Evolutionary conservation across 371 early-diverging fungal genomes (phyloP).

Genomic region (Lichtheimia ornata): DNA sequence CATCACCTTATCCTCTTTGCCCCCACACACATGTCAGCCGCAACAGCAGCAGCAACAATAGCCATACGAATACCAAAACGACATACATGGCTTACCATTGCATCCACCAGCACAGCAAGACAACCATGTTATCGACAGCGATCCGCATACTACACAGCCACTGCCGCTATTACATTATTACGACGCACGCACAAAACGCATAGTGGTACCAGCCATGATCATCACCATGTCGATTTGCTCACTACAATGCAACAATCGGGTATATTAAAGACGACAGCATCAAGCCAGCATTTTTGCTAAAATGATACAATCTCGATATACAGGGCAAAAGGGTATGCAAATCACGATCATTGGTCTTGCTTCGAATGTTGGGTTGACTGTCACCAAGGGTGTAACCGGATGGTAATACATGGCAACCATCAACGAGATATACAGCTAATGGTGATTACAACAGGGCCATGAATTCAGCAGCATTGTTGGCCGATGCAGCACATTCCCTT

Average conservation of each 20-base stretch:
- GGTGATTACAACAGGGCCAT: constrained; percentile 47
- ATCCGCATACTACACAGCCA: background rate
- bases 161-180: background rate
- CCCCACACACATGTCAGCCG: background rate
- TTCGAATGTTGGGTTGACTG: constrained; percentile 64
- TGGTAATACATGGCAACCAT: constrained; percentile 25
- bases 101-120: background rate
- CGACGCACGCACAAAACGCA: background rate
- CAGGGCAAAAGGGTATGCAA: constrained; percentile 57
- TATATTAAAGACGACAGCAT: background rate
- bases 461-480: constrained; percentile 73
- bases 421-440: background rate
- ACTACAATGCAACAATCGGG: constrained; percentile 7
- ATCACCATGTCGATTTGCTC: constrained; percentile 7
- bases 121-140: constrained; percentile 2
- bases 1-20: background rate
- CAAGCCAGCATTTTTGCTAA: background rate
- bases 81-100: background rate
- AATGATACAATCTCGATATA: background rate
- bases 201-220: constrained; percentile 6
- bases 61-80: background rate
- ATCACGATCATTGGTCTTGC: constrained; percentile 69
- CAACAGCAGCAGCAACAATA: background rate
- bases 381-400: constrained; percentile 68
- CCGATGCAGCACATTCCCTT: constrained; percentile 71